Evolutionary conservation across 257 asterid species (phyloP).

Genomic region (Mentha longifolia): DNA sequence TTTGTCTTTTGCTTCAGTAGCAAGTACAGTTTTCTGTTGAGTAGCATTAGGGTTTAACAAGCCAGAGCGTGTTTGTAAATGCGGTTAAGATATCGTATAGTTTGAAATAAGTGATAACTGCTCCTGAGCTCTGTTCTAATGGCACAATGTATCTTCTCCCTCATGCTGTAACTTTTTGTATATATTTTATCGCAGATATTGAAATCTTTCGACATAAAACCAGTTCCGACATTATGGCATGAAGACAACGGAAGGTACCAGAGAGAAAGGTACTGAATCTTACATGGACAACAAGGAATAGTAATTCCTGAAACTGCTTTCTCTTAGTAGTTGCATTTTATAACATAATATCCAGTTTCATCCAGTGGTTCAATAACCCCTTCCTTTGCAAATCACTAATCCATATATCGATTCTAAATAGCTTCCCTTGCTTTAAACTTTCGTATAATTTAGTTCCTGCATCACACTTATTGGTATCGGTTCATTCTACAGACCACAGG

Average conservation of each 20-base stretch:
- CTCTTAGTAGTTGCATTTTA: conserved; percentile 3
- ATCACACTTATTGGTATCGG: conserved; percentile 18
- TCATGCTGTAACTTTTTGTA: conserved; percentile 22
- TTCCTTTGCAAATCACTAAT: background rate
- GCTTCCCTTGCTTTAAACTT: too few relatives aligned
- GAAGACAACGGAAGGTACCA: conserved; percentile 80
- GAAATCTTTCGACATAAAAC: conserved; percentile 72
- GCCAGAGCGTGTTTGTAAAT: background rate
- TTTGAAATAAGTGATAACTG: background rate
- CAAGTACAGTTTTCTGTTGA: background rate
- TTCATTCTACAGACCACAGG: conserved; percentile 65
- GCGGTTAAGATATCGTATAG: conserved; percentile 8
- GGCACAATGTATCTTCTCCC: background rate
- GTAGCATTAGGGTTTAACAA: background rate
- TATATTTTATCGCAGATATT: conserved; percentile 52
- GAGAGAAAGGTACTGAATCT: conserved; percentile 64
- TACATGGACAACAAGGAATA: background rate
- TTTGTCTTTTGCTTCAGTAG: background rate
- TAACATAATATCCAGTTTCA: conserved; percentile 1
- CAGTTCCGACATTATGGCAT: conserved; percentile 83
- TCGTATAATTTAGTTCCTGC: conserved; percentile 5
- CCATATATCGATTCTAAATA: background rate
- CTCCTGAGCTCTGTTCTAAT: background rate
- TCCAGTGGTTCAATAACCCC: conserved; percentile 23
- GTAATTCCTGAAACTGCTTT: conserved; percentile 6